These are phyloP conservation scores for Cardamine resedifolia DNA, from an alignment of 345 rosid genomes.

Conservation along the genomic window DNA sequence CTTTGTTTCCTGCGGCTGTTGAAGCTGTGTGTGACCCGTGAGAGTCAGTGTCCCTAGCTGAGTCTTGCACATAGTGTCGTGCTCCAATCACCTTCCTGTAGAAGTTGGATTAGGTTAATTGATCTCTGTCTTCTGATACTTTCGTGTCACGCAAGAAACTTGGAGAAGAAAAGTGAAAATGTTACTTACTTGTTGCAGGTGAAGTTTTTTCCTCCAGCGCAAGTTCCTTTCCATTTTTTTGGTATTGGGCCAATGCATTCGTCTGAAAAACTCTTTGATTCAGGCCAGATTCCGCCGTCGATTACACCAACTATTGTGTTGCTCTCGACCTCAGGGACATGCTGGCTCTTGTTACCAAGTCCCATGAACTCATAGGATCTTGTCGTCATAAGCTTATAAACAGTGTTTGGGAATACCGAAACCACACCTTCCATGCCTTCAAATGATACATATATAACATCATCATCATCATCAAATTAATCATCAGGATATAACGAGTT, in stretches of 20 bases:
- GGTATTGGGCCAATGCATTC: slow-evolving; percentile 55
- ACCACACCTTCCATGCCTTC: slow-evolving; percentile 48
- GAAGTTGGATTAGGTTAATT: not conserved
- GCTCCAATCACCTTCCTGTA: slow-evolving; percentile 38
- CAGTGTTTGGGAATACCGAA: slow-evolving; percentile 49
- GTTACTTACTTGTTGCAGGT: slow-evolving; percentile 54
- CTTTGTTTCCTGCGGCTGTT: slow-evolving; percentile 59
- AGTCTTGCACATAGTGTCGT: slow-evolving; percentile 27
- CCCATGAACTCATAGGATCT: slow-evolving; percentile 67
- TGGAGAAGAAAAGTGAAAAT: not conserved
- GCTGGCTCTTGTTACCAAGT: slow-evolving; percentile 29
- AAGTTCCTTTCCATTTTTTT: slow-evolving; percentile 55
- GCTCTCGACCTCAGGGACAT: slow-evolving; percentile 27
- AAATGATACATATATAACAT: not conserved
- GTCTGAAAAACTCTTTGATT: slow-evolving; percentile 52
- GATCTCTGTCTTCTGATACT: not conserved
- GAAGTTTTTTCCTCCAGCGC: slow-evolving; percentile 48
- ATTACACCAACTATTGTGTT: slow-evolving; percentile 47
- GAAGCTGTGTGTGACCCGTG: slow-evolving; percentile 74
- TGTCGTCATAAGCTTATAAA: slow-evolving; percentile 44
- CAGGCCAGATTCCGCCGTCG: slow-evolving; percentile 59
- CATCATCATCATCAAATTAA: not conserved
- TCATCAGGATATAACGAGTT: not conserved
- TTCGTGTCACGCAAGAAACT: not conserved
- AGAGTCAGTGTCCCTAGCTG: slow-evolving; percentile 33